Evolutionary conservation across 1,284 basidiomycete genomes (phyloP).

Genomic region (Cerrena zonata): DNA sequence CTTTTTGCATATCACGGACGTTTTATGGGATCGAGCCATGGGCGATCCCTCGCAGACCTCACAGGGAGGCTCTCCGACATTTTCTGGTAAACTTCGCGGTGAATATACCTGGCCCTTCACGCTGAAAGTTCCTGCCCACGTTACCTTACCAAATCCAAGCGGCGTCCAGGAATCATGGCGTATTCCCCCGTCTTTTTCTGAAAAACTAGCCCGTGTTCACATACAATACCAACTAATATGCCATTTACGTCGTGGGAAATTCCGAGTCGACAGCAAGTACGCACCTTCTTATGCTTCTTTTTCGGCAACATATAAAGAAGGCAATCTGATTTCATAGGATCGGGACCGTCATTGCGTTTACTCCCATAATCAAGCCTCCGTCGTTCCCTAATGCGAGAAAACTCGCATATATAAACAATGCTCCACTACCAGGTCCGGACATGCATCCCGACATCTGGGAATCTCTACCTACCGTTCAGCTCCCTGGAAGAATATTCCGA

Average conservation of each 20-base stretch:
- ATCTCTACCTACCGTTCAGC: slow-evolving; percentile 31
- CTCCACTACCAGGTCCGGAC: slow-evolving; percentile 39
- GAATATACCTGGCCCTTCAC: slow-evolving; percentile 42
- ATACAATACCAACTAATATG: slow-evolving; percentile 48
- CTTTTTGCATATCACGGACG: slow-evolving; percentile 38
- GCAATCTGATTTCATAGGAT: slow-evolving; percentile 8
- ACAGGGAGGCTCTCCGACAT: slow-evolving; percentile 6
- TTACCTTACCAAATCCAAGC: slow-evolving; percentile 9
- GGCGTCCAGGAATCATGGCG: slow-evolving; percentile 17
- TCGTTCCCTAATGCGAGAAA: slow-evolving; percentile 41
- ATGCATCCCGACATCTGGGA: slow-evolving; percentile 47
- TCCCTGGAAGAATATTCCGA: slow-evolving; percentile 42
- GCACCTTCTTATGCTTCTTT: slow-evolving; percentile 4
- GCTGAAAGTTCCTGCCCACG: slow-evolving; percentile 37
- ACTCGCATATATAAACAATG: slow-evolving; percentile 41
- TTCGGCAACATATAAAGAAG: not conserved
- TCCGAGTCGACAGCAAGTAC: slow-evolving; percentile 21
- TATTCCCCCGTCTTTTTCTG: slow-evolving; percentile 45
- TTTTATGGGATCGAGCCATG: slow-evolving; percentile 16
- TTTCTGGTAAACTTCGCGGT: slow-evolving; percentile 39
- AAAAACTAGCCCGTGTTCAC: slow-evolving; percentile 42
- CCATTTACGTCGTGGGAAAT: slow-evolving; percentile 29
- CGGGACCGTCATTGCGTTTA: slow-evolving; percentile 32
- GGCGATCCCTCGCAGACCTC: slow-evolving; percentile 2
- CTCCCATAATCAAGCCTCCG: slow-evolving; percentile 35